Evolutionary conservation across 2,329 filamentous ascomycete species (phyloP), one percentile per base, ranked within the genome.

Genomic region (Rutstroemia sp.): DNA sequence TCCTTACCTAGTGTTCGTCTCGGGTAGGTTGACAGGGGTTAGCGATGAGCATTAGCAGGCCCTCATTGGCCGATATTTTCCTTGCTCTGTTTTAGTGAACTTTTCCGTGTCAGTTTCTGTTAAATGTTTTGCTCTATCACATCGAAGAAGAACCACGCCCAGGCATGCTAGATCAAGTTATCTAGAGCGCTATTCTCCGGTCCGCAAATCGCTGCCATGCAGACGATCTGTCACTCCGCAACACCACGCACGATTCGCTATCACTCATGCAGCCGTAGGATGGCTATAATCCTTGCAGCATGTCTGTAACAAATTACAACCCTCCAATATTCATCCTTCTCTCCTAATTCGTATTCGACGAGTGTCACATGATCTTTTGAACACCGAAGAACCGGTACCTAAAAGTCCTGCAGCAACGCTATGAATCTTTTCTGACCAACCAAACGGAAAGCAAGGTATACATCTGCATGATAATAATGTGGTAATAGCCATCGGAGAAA

Each of bases 331-430:
- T 39, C 52, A 36, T 50, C 46, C 46, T 50, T 44, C 16, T 21
- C 46, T 34, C 46, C 39, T 25, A n/a, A 55, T 50, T 50, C 17
- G 23, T 19, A 50, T 50, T 55, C 23, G 36, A 12, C 38, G 23
- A 55, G 45, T 45, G 49, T 55, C 52, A 55, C 52, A 55, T 55
- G 52, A 55, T 50, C 14, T 19, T 30, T 40, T 44, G 38, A 50
- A 36, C 46, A 50, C 52, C 52, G 52, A 50, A 21, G 36, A 39
- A 34, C 23, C 46, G 52, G 52, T 55, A 50, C 52, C 52, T 39
- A 50, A 39, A 55, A 55, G 23, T 47, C 45, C 46, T 55, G 52
- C 52, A 55, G 45, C 38, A 55, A 49, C 19, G 46, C 52, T 48
- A 50, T 25, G n/a, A 50, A 50, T 50, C 36, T 38, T 27, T 50